Base-by-base conservation (phyloP, 331 rosid species). In the Pyracantha coccinea region DNA sequence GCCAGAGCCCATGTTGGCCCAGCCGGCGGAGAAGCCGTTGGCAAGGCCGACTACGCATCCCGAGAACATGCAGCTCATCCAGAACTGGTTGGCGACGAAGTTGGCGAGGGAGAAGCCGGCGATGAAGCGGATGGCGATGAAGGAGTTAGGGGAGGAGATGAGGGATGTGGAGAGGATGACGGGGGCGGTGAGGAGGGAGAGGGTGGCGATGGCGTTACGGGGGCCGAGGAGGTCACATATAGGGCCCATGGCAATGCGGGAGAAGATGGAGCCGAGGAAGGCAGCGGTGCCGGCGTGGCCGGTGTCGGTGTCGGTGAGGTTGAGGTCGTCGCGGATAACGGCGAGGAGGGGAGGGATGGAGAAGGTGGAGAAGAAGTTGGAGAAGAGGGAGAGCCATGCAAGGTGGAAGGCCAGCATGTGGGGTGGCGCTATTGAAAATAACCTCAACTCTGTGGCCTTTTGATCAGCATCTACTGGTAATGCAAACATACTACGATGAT, bases 61-160 rank as follows among this genome's bases (percentile, higher is more conserved):
- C 11, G 87, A 83, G 81, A 89, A 89, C 87, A 89, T 89, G 69
- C 89, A 83, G 78, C 78, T 85, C 91, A 85, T 89, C 93, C 91
- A 89, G 80, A 71, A 85, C 77, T 89, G 93, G 81, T 63, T 77
- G 52, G 93, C 85, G 14, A 89, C 93, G 69, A 89, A 89, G 65
- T 81, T 89, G 7, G 88, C 91, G 1, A 86, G 82, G 0, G 87
- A 89, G 54, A 89, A 85, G 0, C 91, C 93, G 1, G 80, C 64
- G 17, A 86, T 71, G 80, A 89, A 89, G 32, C 93, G 84, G n/a
- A 83, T 11, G 69, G 33, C 15, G 35, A 89, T 81, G 83, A 89
- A 89, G 29, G 88, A 23, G 3, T 5, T 41, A 0, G 89, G 82
- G 2, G 91, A 63, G 47, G 88, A 83, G 45, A 71, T 25, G 8